Percentiles rank a stretch among this genome's conserved stretches.
These are phyloP conservation scores for Curvularia hawaiiensis DNA, from an alignment of 2,329 filamentous ascomycete species.

Conservation along the genomic window DNA sequence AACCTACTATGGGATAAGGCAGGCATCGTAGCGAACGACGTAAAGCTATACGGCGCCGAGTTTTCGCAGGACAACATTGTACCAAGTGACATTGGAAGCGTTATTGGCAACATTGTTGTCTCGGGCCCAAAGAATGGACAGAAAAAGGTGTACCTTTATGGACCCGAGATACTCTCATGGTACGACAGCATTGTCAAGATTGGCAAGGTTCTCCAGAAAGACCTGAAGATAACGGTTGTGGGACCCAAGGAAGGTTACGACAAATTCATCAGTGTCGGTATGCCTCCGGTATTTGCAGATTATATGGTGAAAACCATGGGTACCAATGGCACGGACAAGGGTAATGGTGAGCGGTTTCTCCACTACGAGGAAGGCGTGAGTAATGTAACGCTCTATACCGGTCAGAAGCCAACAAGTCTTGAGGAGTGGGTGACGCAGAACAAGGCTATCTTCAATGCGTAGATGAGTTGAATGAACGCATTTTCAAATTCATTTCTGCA, in stretches of 20 bases:
- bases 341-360: conserved; percentile 10
- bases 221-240: conserved; percentile 34
- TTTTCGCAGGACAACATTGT: conserved; percentile 49
- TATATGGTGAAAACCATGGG: background rate
- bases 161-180: conserved; percentile 43
- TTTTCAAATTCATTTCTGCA: too few relatives aligned
- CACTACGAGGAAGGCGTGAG: conserved; percentile 10
- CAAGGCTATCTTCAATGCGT: conserved; percentile 12
- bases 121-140: conserved; percentile 33
- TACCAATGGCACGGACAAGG: conserved; percentile 10
- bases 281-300: conserved; percentile 2
- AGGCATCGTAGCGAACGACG: conserved; percentile 39
- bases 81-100: conserved; percentile 53
- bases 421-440: conserved; percentile 12
- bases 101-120: conserved; percentile 49
- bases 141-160: conserved; percentile 47
- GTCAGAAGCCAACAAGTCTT: conserved; percentile 2
- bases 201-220: conserved; percentile 39
- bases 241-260: conserved; percentile 26
- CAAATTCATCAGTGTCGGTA: conserved; percentile 9
- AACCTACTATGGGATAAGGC: conserved; percentile 45
- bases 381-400: conserved; percentile 11
- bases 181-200: conserved; percentile 38
- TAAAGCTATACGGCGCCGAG: conserved; percentile 39
- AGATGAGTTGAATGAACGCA: too few relatives aligned